Conservation (phyloP, 2,329 filamentous ascomycete species). For the Claviceps purpurea region DNA sequence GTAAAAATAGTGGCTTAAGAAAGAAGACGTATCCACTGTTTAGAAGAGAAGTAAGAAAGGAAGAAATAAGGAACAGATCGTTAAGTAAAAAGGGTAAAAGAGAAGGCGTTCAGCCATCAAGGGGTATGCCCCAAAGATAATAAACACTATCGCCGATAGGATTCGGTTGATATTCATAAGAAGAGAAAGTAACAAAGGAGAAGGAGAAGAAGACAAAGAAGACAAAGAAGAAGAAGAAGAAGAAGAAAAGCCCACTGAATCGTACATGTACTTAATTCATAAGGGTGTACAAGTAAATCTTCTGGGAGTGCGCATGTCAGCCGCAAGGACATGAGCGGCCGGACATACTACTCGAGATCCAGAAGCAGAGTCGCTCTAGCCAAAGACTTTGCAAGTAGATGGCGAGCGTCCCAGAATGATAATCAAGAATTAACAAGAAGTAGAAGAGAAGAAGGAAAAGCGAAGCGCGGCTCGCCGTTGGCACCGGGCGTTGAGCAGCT, state of each 20-base stretch:
- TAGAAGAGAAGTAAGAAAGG: background rate
- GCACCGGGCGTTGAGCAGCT: background rate
- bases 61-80: background rate
- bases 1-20: background rate
- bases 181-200: slow-evolving; percentile 7
- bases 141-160: slow-evolving; percentile 22
- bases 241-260: slow-evolving; percentile 6
- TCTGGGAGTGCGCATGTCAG: background rate
- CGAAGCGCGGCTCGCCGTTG: background rate
- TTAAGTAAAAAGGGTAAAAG: background rate
- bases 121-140: slow-evolving; percentile 12
- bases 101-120: background rate
- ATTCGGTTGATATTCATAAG: slow-evolving; percentile 15
- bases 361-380: background rate
- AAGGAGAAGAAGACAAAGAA: background rate
- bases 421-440: background rate
- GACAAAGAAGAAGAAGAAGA: slow-evolving; percentile 2
- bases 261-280: background rate
- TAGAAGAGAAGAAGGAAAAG: slow-evolving; percentile 1
- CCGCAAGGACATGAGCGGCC: background rate
- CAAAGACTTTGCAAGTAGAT: background rate
- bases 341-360: background rate
- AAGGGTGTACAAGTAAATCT: slow-evolving; percentile 8
- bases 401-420: background rate
- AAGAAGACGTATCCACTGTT: background rate